Evolutionary conservation across 2,329 filamentous ascomycete genomes (phyloP).

Genomic region (Aspergillus udagawae): DNA sequence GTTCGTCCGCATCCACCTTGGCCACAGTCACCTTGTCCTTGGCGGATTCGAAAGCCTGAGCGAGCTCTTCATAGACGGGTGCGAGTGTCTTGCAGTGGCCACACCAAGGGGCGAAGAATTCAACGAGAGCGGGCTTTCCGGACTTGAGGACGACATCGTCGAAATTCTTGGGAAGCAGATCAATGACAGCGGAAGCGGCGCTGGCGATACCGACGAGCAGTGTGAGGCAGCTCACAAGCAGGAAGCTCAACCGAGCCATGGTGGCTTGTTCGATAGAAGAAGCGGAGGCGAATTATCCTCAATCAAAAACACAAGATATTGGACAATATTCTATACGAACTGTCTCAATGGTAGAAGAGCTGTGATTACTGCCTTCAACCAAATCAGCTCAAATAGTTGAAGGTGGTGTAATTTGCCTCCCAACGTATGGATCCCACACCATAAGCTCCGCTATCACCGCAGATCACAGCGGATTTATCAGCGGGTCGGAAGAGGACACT

Average conservation of each 20-base stretch:
- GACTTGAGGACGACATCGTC: slow-evolving; percentile 84
- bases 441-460: background rate
- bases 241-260: slow-evolving; percentile 45
- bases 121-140: slow-evolving; percentile 91
- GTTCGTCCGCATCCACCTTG: slow-evolving; percentile 91
- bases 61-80: slow-evolving; percentile 91
- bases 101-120: slow-evolving; percentile 99
- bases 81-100: slow-evolving; percentile 98
- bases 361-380: background rate
- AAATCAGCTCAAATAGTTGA: background rate
- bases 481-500: slow-evolving; percentile 30
- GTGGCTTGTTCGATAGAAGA: background rate
- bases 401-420: background rate
- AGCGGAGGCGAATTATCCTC: background rate
- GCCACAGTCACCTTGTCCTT: slow-evolving; percentile 78
- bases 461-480: slow-evolving; percentile 8
- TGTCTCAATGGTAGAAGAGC: background rate
- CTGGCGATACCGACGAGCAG: slow-evolving; percentile 53
- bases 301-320: background rate
- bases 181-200: slow-evolving; percentile 76
- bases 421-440: background rate
- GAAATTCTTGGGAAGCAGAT: slow-evolving; percentile 87
- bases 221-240: slow-evolving; percentile 46
- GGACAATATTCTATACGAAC: background rate
- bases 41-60: slow-evolving; percentile 65